These are phyloP conservation scores for Oryza coarctata DNA, from an alignment of 176 grass and related monocot species.

Conservation along the genomic window DNA sequence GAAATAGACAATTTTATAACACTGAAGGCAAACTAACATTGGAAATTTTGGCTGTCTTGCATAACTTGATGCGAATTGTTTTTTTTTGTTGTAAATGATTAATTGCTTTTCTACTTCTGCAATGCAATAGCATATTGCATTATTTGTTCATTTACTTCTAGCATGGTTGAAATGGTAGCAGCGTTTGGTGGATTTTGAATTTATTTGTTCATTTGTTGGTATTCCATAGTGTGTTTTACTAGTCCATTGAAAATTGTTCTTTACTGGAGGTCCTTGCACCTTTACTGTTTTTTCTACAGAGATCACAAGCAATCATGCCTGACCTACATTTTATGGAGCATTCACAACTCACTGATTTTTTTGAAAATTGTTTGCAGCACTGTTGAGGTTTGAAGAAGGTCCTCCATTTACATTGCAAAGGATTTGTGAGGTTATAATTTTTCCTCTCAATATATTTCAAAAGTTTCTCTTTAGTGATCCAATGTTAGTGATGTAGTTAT, in stretches of 20 bases:
- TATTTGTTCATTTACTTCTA: not conserved
- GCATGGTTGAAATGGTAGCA: not conserved
- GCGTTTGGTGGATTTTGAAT: not conserved
- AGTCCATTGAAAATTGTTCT: not conserved
- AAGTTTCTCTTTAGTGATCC: constrained; percentile 1
- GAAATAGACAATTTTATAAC: not conserved
- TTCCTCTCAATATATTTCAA: constrained; percentile 15
- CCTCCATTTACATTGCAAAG: constrained; percentile 98
- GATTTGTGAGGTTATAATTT: constrained; percentile 78
- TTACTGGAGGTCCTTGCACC: not conserved
- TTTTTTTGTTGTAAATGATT: not conserved
- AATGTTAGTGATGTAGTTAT: not conserved
- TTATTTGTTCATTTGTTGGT: constrained; percentile 22
- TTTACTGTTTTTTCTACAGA: not conserved
- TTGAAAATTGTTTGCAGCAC: constrained; percentile 50
- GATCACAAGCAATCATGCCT: not conserved
- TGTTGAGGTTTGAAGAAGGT: constrained; percentile 79
- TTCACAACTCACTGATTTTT: constrained; percentile 14
- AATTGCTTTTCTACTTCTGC: not conserved
- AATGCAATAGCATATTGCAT: not conserved
- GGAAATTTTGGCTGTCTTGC: not conserved
- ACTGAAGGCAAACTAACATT: not conserved
- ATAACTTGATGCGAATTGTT: not conserved
- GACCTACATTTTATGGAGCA: constrained; percentile 20
- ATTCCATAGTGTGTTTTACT: not conserved